Evolutionary conservation across 225 moss, liverwort and hornwort genomes (phyloP).

Genomic region (Physcomitrellopsis africana): DNA sequence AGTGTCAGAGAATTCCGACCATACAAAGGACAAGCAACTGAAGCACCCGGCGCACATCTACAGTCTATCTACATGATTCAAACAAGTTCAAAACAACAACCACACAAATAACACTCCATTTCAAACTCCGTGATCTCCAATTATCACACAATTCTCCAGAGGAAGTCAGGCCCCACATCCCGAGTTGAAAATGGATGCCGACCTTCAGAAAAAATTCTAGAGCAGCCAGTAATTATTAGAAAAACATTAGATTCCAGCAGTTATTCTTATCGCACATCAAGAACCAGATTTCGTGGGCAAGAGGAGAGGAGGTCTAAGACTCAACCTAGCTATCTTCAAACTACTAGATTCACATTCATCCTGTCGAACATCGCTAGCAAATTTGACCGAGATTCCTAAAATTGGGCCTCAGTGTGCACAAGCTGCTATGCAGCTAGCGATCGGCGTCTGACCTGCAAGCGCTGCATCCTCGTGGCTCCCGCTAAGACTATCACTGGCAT

Average conservation of each 20-base stretch:
- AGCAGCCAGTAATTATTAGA: neutral
- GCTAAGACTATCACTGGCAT: no score
- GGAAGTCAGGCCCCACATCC: neutral
- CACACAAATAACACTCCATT: neutral
- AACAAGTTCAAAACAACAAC: neutral
- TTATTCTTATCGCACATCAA: neutral
- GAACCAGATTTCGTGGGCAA: neutral
- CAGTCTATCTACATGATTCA: neutral
- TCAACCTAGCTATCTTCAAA: no score
- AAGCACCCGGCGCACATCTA: neutral
- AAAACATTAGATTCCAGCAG: neutral
- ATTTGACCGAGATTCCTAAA: no score
- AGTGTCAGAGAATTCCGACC: conserved; percentile 4
- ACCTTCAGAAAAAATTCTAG: neutral
- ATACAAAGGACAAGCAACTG: neutral
- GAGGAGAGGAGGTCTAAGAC: no score
- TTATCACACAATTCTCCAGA: neutral
- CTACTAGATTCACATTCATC: no score
- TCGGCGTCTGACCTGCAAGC: no score
- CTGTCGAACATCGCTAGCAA: no score
- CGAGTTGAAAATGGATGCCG: neutral
- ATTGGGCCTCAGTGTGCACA: no score
- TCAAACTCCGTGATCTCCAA: neutral
- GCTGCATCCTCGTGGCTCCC: no score
- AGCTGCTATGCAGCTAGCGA: no score